These are phyloP conservation scores for Syzygium grande DNA, from an alignment of 345 rosid genomes.

Conservation along the genomic window DNA sequence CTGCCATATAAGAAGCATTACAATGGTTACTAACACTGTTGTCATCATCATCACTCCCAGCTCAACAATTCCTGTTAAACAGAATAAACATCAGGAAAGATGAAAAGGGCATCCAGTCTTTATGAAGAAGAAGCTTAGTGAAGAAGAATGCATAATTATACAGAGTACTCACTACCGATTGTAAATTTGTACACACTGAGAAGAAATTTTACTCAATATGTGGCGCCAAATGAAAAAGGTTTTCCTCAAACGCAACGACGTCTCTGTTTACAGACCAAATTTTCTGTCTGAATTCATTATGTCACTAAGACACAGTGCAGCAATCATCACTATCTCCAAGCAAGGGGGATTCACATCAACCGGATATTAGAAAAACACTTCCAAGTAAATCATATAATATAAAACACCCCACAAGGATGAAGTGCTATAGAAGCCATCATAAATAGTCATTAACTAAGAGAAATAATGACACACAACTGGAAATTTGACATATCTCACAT, in stretches of 20 bases:
- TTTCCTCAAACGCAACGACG: neutral
- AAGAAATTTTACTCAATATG: neutral
- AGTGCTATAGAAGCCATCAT: neutral
- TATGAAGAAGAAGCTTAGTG: neutral
- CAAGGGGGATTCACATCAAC: neutral
- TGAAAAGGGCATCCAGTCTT: neutral
- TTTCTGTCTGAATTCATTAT: neutral
- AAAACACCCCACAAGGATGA: neutral
- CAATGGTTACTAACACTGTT: constrained; percentile 76
- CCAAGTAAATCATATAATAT: neutral
- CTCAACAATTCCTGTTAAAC: constrained; percentile 84
- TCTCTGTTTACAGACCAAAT: neutral
- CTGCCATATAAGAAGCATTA: constrained; percentile 99
- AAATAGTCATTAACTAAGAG: neutral
- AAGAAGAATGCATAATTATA: neutral
- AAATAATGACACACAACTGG: neutral
- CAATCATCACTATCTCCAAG: neutral
- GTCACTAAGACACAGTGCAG: neutral
- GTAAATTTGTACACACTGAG: neutral
- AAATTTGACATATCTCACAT: neutral
- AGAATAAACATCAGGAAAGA: constrained; percentile 11
- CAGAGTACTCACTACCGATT: neutral
- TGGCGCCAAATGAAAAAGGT: neutral
- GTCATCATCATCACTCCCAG: constrained; percentile 99
- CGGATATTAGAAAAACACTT: neutral